Percentiles rank a stretch among this genome's conserved stretches.
phyloP scores from a whole-genome alignment of 345 rosid species.

The Carallia brachiata region DNA sequence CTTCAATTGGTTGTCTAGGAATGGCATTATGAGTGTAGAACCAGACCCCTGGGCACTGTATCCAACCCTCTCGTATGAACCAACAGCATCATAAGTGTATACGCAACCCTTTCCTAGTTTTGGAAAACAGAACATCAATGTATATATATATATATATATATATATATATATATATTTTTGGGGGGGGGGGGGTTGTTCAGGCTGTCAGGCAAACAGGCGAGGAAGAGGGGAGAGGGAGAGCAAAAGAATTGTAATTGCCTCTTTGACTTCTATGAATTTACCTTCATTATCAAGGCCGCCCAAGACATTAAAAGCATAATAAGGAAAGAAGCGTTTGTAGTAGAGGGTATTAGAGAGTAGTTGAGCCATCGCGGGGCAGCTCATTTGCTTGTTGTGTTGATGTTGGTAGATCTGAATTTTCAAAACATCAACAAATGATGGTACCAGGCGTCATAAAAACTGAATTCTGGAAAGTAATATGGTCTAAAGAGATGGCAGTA shows the following conservation, averaged over 20 bases:
- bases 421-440: background rate
- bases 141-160: too few species aligned
- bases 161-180: too few species aligned
- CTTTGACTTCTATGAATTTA: constrained; percentile 22
- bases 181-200: too few species aligned
- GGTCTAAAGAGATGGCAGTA: background rate
- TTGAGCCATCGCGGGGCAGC: constrained; percentile 94
- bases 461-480: background rate
- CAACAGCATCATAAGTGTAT: constrained; percentile 93
- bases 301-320: constrained; percentile 90
- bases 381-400: constrained; percentile 96
- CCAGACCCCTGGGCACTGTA: constrained; percentile 97
- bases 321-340: constrained; percentile 93
- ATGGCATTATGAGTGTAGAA: constrained; percentile 86
- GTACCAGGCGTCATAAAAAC: background rate
- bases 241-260: background rate
- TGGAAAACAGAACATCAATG: background rate
- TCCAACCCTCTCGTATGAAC: constrained; percentile 97
- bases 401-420: constrained; percentile 79
- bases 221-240: background rate
- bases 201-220: too few species aligned
- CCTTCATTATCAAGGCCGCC: constrained; percentile 97
- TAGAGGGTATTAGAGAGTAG: constrained; percentile 94
- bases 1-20: constrained; percentile 92
- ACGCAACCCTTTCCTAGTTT: constrained; percentile 89